These are phyloP conservation scores for Ogataea chonburiensis DNA, from an alignment of 805 yeast genomes.

Conservation along the genomic window DNA sequence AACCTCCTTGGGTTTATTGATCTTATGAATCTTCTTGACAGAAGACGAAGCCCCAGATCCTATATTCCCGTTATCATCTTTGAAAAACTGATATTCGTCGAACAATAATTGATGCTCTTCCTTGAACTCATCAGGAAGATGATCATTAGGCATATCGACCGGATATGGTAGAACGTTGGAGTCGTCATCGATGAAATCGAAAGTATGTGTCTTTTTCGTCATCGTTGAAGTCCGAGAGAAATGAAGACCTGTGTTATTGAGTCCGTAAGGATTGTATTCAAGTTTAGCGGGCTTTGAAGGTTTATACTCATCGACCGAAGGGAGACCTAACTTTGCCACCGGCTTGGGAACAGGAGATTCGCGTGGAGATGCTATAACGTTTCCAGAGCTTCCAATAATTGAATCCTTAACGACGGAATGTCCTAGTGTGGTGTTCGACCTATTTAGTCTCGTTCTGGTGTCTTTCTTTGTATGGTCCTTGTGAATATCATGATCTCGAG, in stretches of 20 bases:
- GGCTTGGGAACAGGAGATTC: slow-evolving; percentile 14
- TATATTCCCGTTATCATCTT: slow-evolving; percentile 46
- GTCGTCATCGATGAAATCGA: slow-evolving; percentile 36
- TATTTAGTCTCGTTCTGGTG: slow-evolving; percentile 2
- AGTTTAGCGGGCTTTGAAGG: slow-evolving; percentile 36
- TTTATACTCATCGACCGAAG: slow-evolving; percentile 30
- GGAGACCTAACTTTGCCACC: slow-evolving; percentile 27
- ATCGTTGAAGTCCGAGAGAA: slow-evolving; percentile 16
- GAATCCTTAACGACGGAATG: slow-evolving; percentile 14
- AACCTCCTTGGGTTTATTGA: slow-evolving; percentile 41
- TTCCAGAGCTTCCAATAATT: slow-evolving; percentile 25
- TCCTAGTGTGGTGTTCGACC: slow-evolving; percentile 13
- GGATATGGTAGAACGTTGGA: slow-evolving; percentile 61
- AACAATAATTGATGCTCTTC: slow-evolving; percentile 51
- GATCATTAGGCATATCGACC: slow-evolving; percentile 66
- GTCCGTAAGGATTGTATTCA: slow-evolving; percentile 66
- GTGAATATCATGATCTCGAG: slow-evolving; percentile 1
- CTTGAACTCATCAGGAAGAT: slow-evolving; percentile 55
- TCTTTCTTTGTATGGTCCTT: slow-evolving; percentile 1
- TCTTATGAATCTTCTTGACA: slow-evolving; percentile 52
- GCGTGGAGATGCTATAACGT: slow-evolving; percentile 25
- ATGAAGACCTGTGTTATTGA: slow-evolving; percentile 35
- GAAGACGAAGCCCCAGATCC: slow-evolving; percentile 79
- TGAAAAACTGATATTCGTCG: slow-evolving; percentile 54
- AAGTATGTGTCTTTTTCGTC: slow-evolving; percentile 25